Percentiles rank a stretch among this genome's conserved stretches.
phyloP scores from a whole-genome alignment of 2,329 filamentous ascomycete species.

The Curvularia spicifera region DNA sequence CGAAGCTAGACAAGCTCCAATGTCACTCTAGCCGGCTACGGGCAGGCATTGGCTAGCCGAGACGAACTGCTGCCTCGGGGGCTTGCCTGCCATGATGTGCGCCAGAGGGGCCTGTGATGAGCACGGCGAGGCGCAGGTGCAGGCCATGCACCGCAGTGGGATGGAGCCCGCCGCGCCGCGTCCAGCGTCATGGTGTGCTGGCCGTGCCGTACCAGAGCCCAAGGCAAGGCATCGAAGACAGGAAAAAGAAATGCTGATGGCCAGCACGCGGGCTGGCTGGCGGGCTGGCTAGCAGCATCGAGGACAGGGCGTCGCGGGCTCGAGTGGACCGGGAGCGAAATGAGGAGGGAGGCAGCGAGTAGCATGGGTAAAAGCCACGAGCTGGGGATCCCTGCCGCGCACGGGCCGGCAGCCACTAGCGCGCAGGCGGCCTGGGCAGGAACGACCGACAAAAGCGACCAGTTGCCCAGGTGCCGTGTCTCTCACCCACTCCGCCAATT shows the following conservation, averaged over 20 bases:
- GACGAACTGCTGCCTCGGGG: conserved; percentile 16
- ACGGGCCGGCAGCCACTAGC: conserved; percentile 7
- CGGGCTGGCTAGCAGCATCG: conserved; percentile 6
- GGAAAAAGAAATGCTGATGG: background rate
- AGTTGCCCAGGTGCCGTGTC: conserved; percentile 28
- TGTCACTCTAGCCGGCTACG: conserved; percentile 4
- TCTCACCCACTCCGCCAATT: conserved; percentile 29
- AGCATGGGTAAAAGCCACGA: conserved; percentile 12
- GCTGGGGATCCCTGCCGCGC: conserved; percentile 18
- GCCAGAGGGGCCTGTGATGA: background rate
- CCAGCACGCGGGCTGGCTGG: conserved; percentile 6
- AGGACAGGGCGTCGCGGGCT: conserved; percentile 9
- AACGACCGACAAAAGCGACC: conserved; percentile 31
- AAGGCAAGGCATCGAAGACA: background rate
- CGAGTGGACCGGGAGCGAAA: conserved; percentile 18
- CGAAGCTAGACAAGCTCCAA: conserved; percentile 12
- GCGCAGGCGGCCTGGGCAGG: conserved; percentile 19
- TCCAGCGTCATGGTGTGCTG: background rate
- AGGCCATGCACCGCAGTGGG: background rate
- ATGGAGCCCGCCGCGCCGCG: background rate
- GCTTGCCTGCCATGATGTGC: conserved; percentile 9
- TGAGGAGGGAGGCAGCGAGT: conserved; percentile 20
- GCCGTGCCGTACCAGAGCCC: too few relatives aligned
- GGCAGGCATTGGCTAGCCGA: conserved; percentile 19
- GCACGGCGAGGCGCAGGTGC: background rate